Percentiles rank a stretch among this genome's conserved stretches.
Evolutionary conservation across 345 rosid genomes (phyloP).

Genomic region (Nasturtium officinale): DNA sequence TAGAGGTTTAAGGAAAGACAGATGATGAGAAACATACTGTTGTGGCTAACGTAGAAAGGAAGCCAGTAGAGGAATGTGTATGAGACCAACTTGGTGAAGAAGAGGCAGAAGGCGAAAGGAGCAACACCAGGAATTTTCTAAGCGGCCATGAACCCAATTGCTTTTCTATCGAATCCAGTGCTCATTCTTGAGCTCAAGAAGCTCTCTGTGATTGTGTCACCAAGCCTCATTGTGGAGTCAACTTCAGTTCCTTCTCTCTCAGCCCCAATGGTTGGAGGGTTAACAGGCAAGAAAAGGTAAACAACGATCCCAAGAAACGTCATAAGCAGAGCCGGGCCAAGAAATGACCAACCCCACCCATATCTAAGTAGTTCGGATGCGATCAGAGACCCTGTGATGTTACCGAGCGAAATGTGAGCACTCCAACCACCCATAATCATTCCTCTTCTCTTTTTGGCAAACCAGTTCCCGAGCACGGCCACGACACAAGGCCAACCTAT

Average conservation of each 20-base stretch:
- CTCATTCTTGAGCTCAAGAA: conserved; percentile 51
- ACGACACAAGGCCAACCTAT: conserved; percentile 99
- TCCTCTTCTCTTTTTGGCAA: conserved; percentile 89
- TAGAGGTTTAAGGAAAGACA: not conserved
- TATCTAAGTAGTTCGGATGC: conserved; percentile 70
- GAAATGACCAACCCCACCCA: conserved; percentile 99
- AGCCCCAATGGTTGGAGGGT: conserved; percentile 72
- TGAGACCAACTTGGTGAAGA: conserved; percentile 91
- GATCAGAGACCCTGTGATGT: conserved; percentile 79
- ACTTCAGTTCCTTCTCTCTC: conserved; percentile 62
- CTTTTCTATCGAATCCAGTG: conserved; percentile 46
- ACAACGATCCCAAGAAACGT: conserved; percentile 65
- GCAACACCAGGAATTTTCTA: conserved; percentile 98
- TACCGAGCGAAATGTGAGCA: conserved; percentile 94
- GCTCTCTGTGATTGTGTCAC: conserved; percentile 62
- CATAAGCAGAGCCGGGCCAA: conserved; percentile 73
- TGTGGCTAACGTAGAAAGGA: conserved; percentile 92
- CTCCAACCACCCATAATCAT: conserved; percentile 96
- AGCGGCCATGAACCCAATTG: conserved; percentile 87
- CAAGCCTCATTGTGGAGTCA: conserved; percentile 56
- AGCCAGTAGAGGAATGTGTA: conserved; percentile 99
- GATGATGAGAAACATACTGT: conserved; percentile 51
- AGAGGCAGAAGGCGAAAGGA: conserved; percentile 89
- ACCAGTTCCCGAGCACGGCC: conserved; percentile 95
- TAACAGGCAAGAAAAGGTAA: conserved; percentile 71